Evolutionary conservation across 106 monocot genomes (phyloP).

Genomic region (Dendrobium huoshanense): DNA sequence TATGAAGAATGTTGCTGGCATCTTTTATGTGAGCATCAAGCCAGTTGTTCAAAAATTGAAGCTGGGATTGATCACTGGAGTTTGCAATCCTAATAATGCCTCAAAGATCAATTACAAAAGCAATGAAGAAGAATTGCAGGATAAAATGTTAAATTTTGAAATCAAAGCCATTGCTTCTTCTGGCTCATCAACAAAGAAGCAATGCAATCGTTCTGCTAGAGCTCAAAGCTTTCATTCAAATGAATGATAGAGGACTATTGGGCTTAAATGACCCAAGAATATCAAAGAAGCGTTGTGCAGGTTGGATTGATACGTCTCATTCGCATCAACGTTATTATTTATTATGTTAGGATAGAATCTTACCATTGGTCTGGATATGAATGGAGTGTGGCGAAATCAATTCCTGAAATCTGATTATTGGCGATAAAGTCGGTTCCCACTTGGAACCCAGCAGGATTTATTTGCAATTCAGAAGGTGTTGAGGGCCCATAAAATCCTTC

Average conservation of each 20-base stretch:
- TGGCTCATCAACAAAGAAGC: too few species aligned
- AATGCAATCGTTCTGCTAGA: too few species aligned
- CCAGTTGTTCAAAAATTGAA: conserved; percentile 65
- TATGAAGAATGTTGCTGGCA: conserved; percentile 36
- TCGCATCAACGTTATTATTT: too few species aligned
- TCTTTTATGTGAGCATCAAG: conserved; percentile 68
- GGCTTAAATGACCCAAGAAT: too few species aligned
- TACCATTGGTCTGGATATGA: conserved; percentile 92
- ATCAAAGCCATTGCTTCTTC: too few species aligned
- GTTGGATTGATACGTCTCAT: too few species aligned
- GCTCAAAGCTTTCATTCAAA: too few species aligned
- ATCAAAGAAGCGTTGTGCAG: background rate
- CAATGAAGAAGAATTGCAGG: background rate
- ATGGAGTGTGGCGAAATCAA: conserved; percentile 83
- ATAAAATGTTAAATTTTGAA: background rate
- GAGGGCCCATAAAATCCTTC: conserved; percentile 62
- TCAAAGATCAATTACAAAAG: background rate
- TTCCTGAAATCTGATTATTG: conserved; percentile 64
- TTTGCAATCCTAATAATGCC: conserved; percentile 42
- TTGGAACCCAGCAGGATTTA: conserved; percentile 35
- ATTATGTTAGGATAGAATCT: too few species aligned
- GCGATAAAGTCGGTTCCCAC: conserved; percentile 79
- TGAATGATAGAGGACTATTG: background rate
- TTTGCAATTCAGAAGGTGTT: conserved; percentile 9
- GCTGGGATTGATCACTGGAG: conserved; percentile 42